phyloP scores from a whole-genome alignment of 2,329 filamentous ascomycete species.

The Ophiosphaerella herpotricha region DNA sequence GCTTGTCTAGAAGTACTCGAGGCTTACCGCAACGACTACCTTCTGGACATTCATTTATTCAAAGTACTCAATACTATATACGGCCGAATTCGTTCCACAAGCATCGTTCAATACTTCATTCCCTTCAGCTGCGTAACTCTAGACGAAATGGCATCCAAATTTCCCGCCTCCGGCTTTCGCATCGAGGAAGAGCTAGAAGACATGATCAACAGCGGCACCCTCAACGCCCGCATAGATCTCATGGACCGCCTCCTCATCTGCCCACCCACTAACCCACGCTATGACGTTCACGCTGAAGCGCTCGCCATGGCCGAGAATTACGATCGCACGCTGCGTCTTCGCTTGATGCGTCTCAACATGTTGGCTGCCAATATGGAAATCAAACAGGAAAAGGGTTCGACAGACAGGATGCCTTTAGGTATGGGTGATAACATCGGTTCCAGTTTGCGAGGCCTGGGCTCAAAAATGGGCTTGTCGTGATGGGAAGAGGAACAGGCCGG shows the following conservation, averaged over 20 bases:
- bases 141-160: constrained; percentile 75
- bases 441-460: constrained; percentile 33
- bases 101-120: constrained; percentile 89
- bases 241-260: constrained; percentile 80
- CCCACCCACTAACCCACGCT: constrained; percentile 67
- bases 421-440: constrained; percentile 30
- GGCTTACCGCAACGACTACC: constrained; percentile 79
- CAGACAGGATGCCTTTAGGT: constrained; percentile 15
- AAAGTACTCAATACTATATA: constrained; percentile 74
- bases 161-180: constrained; percentile 59
- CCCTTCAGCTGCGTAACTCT: constrained; percentile 89
- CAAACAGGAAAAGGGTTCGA: constrained; percentile 27
- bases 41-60: constrained; percentile 86
- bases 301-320: constrained; percentile 72
- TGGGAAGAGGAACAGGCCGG: constrained; percentile 11
- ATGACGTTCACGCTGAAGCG: constrained; percentile 70
- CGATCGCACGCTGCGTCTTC: constrained; percentile 74
- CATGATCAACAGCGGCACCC: constrained; percentile 73
- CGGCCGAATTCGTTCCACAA: constrained; percentile 79
- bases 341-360: constrained; percentile 78
- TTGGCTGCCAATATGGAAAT: constrained; percentile 76
- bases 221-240: constrained; percentile 82
- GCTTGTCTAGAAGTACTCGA: constrained; percentile 82
- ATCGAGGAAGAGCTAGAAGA: constrained; percentile 75
- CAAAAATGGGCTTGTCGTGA: constrained; percentile 38